Evolutionary conservation across 140 eudicot species (phyloP).

Genomic region (Oenanthe javanica): DNA sequence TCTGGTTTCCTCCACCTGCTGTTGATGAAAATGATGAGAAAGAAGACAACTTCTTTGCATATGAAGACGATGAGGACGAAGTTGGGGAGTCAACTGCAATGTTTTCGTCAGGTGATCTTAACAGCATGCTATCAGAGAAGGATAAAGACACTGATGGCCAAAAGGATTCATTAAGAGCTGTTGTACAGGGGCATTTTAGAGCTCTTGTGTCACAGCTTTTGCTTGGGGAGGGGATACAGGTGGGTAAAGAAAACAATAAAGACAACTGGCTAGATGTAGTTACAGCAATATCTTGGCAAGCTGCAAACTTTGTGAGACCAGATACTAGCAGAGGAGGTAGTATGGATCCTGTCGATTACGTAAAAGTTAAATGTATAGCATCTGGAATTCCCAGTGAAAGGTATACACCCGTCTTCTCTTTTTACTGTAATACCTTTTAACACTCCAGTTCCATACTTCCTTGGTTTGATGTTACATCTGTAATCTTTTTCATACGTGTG

Average conservation of each 20-base stretch:
- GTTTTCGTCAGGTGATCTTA: slow-evolving; percentile 41
- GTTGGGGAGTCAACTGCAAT: slow-evolving; percentile 39
- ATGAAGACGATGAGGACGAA: slow-evolving; percentile 87
- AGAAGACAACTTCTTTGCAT: slow-evolving; percentile 54
- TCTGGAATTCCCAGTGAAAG: slow-evolving; percentile 83
- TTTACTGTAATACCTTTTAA: too few species aligned
- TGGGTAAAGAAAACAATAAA: slow-evolving; percentile 22
- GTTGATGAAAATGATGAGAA: slow-evolving; percentile 54
- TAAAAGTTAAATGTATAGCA: slow-evolving; percentile 86
- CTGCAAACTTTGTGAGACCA: slow-evolving; percentile 89
- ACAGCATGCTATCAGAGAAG: slow-evolving; percentile 29
- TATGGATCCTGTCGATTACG: slow-evolving; percentile 96
- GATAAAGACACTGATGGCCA: slow-evolving; percentile 35
- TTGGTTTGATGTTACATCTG: slow-evolving; percentile 14
- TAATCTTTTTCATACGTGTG: slow-evolving; percentile 13
- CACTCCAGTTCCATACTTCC: background rate
- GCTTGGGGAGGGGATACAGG: slow-evolving; percentile 44
- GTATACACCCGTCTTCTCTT: slow-evolving; percentile 26
- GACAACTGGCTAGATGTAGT: slow-evolving; percentile 83
- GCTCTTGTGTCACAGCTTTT: slow-evolving; percentile 92
- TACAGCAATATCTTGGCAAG: slow-evolving; percentile 89
- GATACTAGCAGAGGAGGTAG: slow-evolving; percentile 96
- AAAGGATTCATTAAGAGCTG: slow-evolving; percentile 56
- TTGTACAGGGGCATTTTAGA: slow-evolving; percentile 82
- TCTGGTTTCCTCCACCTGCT: slow-evolving; percentile 90